Base-by-base conservation (phyloP, 345 rosid species). In the Microthlaspi erraticum region DNA sequence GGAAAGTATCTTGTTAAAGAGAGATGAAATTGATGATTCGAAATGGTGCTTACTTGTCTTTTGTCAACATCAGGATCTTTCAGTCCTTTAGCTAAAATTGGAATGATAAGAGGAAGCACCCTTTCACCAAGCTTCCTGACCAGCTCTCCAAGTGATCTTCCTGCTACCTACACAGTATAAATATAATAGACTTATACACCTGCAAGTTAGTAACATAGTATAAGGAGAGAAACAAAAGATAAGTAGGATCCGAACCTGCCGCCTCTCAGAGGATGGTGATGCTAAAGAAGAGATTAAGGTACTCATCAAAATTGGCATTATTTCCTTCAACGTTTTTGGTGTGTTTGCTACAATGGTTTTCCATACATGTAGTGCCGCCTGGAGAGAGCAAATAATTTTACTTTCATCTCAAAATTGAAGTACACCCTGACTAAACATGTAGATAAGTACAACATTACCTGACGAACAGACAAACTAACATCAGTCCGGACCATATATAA, bases 301-400 rank as follows among this genome's bases (percentile, higher is more conserved):
- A 72, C 77, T 87, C 99, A 94, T 94, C 77, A 94, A 82, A 73
- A 94, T 84, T 53, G 99, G 97, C 95, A 94, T 94, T 62, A 94
- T 94, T 83, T 94, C 99, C 83, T 87, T 89, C 60, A 94, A 80
- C 2, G 99, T 94, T 83, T 94, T 94, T 37, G 97, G 99, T 73
- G 99, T 91, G 73, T 94, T 94, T 33, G 96, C 99, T 60, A 94
- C 99, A 41, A 91, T 91, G 64, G 95, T 94, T 83, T 94, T 91
- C 99, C 99, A 94, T 8, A 94, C 99, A 70, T 91, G 99, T 64
- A 94, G 80, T 20, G 99, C 96, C 70, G 96, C 99, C 99, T 94
- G 83, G 58, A 55, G 37, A 66, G 62, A 54, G 38, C 39, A 56
- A 26, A 37, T 5, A 14, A 7, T 26, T 64, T 57, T 5, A n/a